Percentiles rank a stretch among this genome's conserved stretches.
phyloP scores from a whole-genome alignment of 2,329 filamentous ascomycete genomes.

The Exophiala aquamarina region DNA sequence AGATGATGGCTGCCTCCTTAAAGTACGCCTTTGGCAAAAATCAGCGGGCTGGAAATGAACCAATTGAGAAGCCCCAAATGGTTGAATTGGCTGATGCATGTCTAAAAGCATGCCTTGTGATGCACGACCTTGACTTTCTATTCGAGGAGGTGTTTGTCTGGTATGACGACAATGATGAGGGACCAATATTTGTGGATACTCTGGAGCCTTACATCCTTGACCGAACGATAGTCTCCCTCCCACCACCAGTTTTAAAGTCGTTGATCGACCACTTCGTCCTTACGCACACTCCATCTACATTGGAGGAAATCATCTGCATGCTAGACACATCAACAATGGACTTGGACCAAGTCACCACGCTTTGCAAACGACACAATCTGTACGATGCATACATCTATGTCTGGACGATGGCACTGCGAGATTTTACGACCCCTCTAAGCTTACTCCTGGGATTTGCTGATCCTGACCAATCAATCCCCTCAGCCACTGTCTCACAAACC shows the following conservation, averaged over 20 bases:
- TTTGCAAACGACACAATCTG: slow-evolving; percentile 88
- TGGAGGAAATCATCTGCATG: slow-evolving; percentile 94
- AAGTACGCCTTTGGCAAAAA: slow-evolving; percentile 79
- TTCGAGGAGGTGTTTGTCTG: slow-evolving; percentile 89
- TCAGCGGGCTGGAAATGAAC: slow-evolving; percentile 46
- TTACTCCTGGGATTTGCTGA: slow-evolving; percentile 55
- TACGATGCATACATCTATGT: slow-evolving; percentile 97
- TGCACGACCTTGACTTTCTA: slow-evolving; percentile 77
- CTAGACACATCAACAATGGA: slow-evolving; percentile 90
- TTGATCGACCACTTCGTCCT: slow-evolving; percentile 78
- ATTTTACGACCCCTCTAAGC: slow-evolving; percentile 87
- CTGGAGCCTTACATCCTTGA: slow-evolving; percentile 87
- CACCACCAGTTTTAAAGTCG: slow-evolving; percentile 81
- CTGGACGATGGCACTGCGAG: slow-evolving; percentile 86
- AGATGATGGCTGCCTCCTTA: slow-evolving; percentile 90
- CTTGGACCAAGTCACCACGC: slow-evolving; percentile 83
- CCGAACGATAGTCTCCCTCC: slow-evolving; percentile 69
- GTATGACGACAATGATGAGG: slow-evolving; percentile 74
- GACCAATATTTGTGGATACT: slow-evolving; percentile 79
- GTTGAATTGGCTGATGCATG: slow-evolving; percentile 78
- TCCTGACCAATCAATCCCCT: not conserved
- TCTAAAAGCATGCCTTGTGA: slow-evolving; percentile 77
- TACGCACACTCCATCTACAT: slow-evolving; percentile 70
- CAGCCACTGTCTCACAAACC: not conserved
- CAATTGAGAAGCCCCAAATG: slow-evolving; percentile 62